Conservation (phyloP, 768 basidiomycete genomes). For the Lentinula sp. region DNA sequence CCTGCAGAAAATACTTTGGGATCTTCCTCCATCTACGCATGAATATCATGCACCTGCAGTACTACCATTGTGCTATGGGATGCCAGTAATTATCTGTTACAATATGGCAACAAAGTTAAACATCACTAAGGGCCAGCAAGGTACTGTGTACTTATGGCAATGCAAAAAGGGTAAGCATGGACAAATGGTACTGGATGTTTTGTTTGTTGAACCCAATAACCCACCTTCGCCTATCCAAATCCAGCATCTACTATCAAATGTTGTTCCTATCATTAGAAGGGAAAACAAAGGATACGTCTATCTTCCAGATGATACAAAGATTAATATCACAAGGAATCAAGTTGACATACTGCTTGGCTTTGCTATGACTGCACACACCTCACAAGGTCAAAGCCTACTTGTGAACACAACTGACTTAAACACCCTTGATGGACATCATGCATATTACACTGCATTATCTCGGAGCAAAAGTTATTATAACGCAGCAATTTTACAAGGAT, state of each 20-base stretch:
- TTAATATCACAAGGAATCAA: slow-evolving; percentile 7
- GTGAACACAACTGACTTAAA: slow-evolving; percentile 21
- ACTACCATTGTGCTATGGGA: slow-evolving; percentile 22
- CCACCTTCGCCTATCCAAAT: slow-evolving; percentile 17
- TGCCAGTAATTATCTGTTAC: slow-evolving; percentile 25
- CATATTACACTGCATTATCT: slow-evolving; percentile 25
- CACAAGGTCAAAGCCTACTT: slow-evolving; percentile 23
- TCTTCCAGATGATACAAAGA: slow-evolving; percentile 13
- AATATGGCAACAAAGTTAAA: slow-evolving; percentile 27
- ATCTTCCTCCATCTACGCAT: slow-evolving; percentile 15
- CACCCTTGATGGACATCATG: slow-evolving; percentile 16
- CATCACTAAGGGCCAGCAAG: slow-evolving; percentile 27
- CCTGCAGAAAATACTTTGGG: slow-evolving; percentile 17
- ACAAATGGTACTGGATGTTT: slow-evolving; percentile 15
- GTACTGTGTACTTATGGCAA: slow-evolving; percentile 20
- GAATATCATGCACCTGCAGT: slow-evolving; percentile 20
- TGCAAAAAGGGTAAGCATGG: neutral
- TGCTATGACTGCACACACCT: slow-evolving; percentile 26
- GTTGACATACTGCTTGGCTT: slow-evolving; percentile 18
- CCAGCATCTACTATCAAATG: slow-evolving; percentile 21
- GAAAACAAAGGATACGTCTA: slow-evolving; percentile 4
- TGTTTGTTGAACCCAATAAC: slow-evolving; percentile 21
- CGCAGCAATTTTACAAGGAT: slow-evolving; percentile 16
- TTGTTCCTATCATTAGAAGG: slow-evolving; percentile 18
- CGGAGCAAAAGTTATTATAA: slow-evolving; percentile 14